These are phyloP conservation scores for Myxozyma mucilagina DNA, from an alignment of 805 yeast species.

Conservation along the genomic window DNA sequence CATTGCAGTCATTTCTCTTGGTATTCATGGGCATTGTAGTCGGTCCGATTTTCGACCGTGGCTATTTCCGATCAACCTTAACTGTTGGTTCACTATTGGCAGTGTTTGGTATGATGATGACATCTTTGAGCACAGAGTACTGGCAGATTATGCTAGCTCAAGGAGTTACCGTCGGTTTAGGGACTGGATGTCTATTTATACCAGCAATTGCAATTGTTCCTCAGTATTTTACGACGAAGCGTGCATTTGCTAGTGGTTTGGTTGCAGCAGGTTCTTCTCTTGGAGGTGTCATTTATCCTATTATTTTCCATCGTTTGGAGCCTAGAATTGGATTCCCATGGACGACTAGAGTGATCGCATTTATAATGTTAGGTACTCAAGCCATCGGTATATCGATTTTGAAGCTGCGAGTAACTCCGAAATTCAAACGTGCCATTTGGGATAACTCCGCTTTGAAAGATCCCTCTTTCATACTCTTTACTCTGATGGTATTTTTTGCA, in stretches of 20 bases:
- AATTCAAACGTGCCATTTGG: slow-evolving; percentile 14
- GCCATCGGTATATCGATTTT: slow-evolving; percentile 32
- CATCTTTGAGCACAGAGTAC: slow-evolving; percentile 43
- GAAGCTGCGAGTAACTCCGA: slow-evolving; percentile 33
- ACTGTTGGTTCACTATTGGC: slow-evolving; percentile 32
- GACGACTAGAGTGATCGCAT: slow-evolving; percentile 53
- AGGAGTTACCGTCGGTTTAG: slow-evolving; percentile 53
- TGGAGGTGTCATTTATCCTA: slow-evolving; percentile 54
- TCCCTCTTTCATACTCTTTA: slow-evolving; percentile 34
- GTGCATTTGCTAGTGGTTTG: slow-evolving; percentile 47
- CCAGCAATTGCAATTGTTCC: slow-evolving; percentile 49
- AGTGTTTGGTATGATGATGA: slow-evolving; percentile 40
- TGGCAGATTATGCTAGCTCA: slow-evolving; percentile 57
- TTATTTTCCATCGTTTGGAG: slow-evolving; percentile 47
- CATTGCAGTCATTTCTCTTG: slow-evolving; percentile 38
- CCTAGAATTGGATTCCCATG: slow-evolving; percentile 52
- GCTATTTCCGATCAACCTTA: slow-evolving; percentile 34
- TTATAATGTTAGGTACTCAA: slow-evolving; percentile 43
- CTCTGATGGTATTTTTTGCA: slow-evolving; percentile 35
- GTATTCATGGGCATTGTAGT: slow-evolving; percentile 34
- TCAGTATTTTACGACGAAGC: slow-evolving; percentile 47
- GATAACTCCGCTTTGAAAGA: slow-evolving; percentile 37
- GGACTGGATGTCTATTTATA: slow-evolving; percentile 47
- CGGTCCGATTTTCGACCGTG: slow-evolving; percentile 39
- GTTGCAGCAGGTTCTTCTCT: slow-evolving; percentile 54